These are phyloP conservation scores for Asterella californica DNA, from an alignment of 225 moss, liverwort and hornwort species.

Conservation along the genomic window DNA sequence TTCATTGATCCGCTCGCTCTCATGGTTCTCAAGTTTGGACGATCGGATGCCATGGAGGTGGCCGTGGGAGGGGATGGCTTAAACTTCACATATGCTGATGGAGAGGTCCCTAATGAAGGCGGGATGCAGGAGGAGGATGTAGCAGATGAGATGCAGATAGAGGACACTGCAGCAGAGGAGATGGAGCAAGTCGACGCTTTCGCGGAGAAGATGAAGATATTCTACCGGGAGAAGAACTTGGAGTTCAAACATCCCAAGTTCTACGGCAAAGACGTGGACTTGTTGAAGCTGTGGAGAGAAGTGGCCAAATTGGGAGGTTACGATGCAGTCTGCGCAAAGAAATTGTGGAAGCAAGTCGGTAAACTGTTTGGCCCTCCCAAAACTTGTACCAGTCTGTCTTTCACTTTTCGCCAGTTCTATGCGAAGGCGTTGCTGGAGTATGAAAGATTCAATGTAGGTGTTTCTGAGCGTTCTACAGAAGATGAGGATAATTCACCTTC, in stretches of 20 bases:
- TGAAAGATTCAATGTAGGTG: too few relatives aligned
- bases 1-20: neutral
- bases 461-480: too few relatives aligned
- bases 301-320: neutral
- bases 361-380: neutral
- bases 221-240: neutral
- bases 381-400: neutral
- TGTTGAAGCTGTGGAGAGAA: neutral
- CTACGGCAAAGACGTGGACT: neutral
- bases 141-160: neutral
- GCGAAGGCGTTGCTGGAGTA: neutral
- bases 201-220: neutral
- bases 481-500: neutral
- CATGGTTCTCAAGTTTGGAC: neutral
- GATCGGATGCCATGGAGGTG: neutral
- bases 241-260: neutral
- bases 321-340: neutral
- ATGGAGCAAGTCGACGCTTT: neutral
- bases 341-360: neutral
- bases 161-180: neutral
- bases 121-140: too few relatives aligned
- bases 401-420: neutral
- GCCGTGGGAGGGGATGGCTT: neutral
- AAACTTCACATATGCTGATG: neutral
- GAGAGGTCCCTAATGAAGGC: too few relatives aligned